Evolutionary conservation across 768 basidiomycete genomes (phyloP).

Genomic region (Gyrodon lividus): DNA sequence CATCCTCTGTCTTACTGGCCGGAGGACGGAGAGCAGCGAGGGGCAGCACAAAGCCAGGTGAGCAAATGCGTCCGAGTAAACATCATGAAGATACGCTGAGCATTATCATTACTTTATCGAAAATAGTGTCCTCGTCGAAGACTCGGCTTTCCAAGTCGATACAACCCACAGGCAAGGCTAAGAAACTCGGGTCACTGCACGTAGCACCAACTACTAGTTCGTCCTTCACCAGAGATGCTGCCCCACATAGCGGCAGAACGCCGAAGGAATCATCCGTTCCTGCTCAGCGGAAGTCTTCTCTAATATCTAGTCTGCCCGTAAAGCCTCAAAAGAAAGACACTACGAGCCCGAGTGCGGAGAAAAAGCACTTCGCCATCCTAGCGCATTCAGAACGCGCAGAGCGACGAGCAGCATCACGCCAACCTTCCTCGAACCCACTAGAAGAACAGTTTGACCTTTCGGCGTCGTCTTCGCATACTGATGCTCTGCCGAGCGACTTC

Average conservation of each 20-base stretch:
- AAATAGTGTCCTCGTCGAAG: constrained; percentile 23
- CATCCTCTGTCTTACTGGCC: constrained; percentile 8
- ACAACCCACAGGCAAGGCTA: constrained; percentile 25
- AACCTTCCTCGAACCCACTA: constrained; percentile 24
- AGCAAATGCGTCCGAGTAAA: not conserved
- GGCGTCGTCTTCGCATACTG: constrained; percentile 15
- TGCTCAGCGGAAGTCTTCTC: not conserved
- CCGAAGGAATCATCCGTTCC: not conserved
- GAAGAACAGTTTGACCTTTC: constrained; percentile 39
- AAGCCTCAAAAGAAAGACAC: not conserved
- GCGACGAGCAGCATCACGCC: constrained; percentile 3
- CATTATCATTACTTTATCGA: not conserved
- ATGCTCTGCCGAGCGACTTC: constrained; percentile 44
- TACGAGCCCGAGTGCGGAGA: not conserved
- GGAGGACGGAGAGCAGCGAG: constrained; percentile 12
- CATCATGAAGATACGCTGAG: not conserved
- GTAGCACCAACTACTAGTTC: constrained; percentile 20
- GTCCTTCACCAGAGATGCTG: constrained; percentile 14
- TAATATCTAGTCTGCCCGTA: not conserved
- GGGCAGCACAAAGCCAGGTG: constrained; percentile 11
- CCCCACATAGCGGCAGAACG: constrained; percentile 19
- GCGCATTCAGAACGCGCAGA: constrained; percentile 13
- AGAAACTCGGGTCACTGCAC: constrained; percentile 27
- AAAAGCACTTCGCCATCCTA: constrained; percentile 8
- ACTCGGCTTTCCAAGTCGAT: constrained; percentile 29